Percentiles rank a stretch among this genome's conserved stretches.
phyloP scores from a whole-genome alignment of 805 yeast genomes.

The Yamadazyma sp. region DNA sequence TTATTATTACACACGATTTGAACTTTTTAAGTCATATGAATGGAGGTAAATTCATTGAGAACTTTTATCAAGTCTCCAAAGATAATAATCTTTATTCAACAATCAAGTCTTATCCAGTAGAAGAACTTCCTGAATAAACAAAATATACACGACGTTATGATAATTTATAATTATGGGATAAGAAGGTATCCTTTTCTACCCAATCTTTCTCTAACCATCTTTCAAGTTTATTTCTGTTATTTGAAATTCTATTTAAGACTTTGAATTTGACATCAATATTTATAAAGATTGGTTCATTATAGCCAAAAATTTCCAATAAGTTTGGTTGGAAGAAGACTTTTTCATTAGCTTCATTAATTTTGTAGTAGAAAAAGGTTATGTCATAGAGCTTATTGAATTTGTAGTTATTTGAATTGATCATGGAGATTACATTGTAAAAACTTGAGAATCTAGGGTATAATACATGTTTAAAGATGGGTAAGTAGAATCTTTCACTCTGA shows the following conservation, averaged over 20 bases:
- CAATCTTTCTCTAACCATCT: conserved; percentile 76
- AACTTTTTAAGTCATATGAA: conserved; percentile 81
- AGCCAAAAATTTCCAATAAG: conserved; percentile 28
- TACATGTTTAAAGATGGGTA: conserved; percentile 59
- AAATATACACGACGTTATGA: too few relatives aligned
- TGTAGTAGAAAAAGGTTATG: conserved; percentile 47
- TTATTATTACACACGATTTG: conserved; percentile 96
- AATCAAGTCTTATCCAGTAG: conserved; percentile 50
- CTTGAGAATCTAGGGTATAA: conserved; percentile 76
- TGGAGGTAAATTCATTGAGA: conserved; percentile 82
- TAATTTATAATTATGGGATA: conserved; percentile 1
- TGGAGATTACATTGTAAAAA: conserved; percentile 48
- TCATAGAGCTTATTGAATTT: conserved; percentile 52
- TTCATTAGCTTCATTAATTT: conserved; percentile 3
- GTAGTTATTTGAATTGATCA: conserved; percentile 30
- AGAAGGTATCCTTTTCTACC: conserved; percentile 59
- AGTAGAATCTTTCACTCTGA: conserved; percentile 52
- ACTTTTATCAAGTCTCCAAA: conserved; percentile 77
- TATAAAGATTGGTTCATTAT: conserved; percentile 29
- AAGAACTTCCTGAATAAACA: conserved; percentile 2
- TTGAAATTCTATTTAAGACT: conserved; percentile 46
- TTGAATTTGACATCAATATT: conserved; percentile 48
- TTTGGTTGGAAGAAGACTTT: conserved; percentile 22
- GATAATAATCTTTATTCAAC: conserved; percentile 79
- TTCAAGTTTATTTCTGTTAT: conserved; percentile 54